Evolutionary conservation across 176 grass and related monocot species (phyloP).

Genomic region (Eragrostis curvula): DNA sequence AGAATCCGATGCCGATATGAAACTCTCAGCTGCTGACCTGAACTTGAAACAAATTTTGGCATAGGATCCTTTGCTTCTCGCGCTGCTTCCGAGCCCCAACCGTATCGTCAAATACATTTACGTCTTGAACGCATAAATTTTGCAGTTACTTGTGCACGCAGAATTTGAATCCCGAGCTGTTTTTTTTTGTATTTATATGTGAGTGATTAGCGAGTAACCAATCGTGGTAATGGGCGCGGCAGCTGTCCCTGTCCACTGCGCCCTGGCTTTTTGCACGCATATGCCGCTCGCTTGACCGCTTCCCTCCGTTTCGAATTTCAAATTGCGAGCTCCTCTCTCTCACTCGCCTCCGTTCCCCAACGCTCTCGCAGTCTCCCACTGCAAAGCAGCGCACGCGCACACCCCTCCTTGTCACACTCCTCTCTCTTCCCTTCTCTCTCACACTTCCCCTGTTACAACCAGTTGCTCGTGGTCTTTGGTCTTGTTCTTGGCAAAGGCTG

Average conservation of each 20-base stretch:
- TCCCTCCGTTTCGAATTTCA: conserved; percentile 89
- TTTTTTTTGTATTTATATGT: background rate
- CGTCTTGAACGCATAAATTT: conserved; percentile 9
- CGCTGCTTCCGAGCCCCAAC: conserved; percentile 29
- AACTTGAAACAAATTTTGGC: background rate
- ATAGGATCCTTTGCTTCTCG: conserved; percentile 40
- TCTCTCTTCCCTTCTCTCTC: background rate
- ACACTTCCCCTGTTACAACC: background rate
- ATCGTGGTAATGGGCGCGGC: conserved; percentile 4
- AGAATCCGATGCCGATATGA: conserved; percentile 51
- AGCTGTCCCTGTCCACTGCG: conserved; percentile 24
- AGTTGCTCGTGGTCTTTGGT: background rate
- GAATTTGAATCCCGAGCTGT: background rate
- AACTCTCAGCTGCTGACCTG: background rate
- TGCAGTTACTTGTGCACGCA: background rate
- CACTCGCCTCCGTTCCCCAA: conserved; percentile 32
- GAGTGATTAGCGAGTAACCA: conserved; percentile 27
- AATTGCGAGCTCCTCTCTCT: conserved; percentile 50
- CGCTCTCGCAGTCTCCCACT: conserved; percentile 9
- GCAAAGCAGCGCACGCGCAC: conserved; percentile 48
- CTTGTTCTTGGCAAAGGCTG: conserved; percentile 35
- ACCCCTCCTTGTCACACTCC: background rate
- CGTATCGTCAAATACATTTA: background rate
- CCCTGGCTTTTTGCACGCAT: conserved; percentile 48
- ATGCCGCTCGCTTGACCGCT: conserved; percentile 20